Evolutionary conservation across 257 asterid species (phyloP).

Genomic region (Solanum boliviense): DNA sequence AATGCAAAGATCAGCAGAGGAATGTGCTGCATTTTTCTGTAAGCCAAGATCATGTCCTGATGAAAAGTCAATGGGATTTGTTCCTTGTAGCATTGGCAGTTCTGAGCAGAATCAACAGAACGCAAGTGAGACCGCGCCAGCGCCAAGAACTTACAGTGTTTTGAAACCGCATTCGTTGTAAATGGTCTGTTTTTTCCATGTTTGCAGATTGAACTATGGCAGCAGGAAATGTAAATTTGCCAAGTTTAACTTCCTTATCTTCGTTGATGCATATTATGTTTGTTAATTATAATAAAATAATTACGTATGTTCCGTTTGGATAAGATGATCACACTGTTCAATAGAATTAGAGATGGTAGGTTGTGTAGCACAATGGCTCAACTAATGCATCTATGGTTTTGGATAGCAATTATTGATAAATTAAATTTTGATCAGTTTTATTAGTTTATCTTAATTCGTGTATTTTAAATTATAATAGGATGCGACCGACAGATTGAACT

Average conservation of each 20-base stretch:
- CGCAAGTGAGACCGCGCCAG: background rate
- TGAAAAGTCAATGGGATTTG: background rate
- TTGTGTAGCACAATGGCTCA: background rate
- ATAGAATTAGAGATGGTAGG: background rate
- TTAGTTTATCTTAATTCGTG: background rate
- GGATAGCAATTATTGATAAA: background rate
- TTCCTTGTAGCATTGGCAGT: conserved; percentile 21
- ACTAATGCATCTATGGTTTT: background rate
- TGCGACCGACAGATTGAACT: too few species aligned
- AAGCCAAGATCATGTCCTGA: conserved; percentile 26
- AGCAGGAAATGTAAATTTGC: background rate
- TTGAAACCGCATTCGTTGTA: background rate
- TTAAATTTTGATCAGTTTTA: too few species aligned
- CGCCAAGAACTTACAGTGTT: background rate
- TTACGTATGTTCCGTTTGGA: background rate
- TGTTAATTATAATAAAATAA: background rate
- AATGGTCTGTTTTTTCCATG: background rate
- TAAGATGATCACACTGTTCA: background rate
- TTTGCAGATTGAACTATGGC: background rate
- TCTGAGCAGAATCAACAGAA: background rate
- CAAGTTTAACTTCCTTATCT: background rate
- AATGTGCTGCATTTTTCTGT: conserved; percentile 33
- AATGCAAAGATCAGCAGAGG: conserved; percentile 19
- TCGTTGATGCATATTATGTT: background rate
- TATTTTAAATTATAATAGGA: too few species aligned